phyloP scores from a whole-genome alignment of 164 flowering plant species.

The Annona cherimola region DNA sequence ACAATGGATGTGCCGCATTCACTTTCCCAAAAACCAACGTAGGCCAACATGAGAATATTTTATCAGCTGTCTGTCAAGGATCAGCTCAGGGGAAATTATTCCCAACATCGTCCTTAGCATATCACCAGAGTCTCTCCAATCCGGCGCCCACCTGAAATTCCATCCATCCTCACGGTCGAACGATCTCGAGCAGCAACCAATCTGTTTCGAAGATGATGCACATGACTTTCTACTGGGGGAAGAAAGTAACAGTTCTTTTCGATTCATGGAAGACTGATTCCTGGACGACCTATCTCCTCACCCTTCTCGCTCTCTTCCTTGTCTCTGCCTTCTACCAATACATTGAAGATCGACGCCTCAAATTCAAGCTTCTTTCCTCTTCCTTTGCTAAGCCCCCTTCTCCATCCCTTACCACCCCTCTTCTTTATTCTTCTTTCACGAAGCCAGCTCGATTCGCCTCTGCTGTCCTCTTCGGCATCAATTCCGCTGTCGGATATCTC shows the following conservation, averaged over 20 bases:
- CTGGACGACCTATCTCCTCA: slow-evolving; percentile 49
- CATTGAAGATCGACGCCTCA: slow-evolving; percentile 67
- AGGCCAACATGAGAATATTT: no score
- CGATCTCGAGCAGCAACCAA: no score
- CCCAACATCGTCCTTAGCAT: no score
- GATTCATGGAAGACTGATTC: slow-evolving; percentile 65
- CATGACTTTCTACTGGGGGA: slow-evolving; percentile 97
- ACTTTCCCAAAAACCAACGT: no score
- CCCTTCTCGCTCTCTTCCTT: slow-evolving; percentile 56
- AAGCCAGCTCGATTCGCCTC: slow-evolving; percentile 19
- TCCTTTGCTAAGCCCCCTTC: background rate
- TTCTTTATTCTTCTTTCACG: slow-evolving; percentile 15
- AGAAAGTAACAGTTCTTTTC: slow-evolving; percentile 55
- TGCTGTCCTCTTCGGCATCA: slow-evolving; percentile 45
- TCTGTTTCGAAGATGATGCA: slow-evolving; percentile 67
- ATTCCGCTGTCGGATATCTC: slow-evolving; percentile 64
- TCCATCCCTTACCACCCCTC: slow-evolving; percentile 14
- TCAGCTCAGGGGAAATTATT: no score
- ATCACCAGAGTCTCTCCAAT: no score
- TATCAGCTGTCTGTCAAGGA: no score
- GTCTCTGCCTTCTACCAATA: slow-evolving; percentile 74
- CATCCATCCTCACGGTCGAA: no score
- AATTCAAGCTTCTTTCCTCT: slow-evolving; percentile 26
- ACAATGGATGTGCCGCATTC: no score
- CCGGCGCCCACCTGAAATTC: no score